phyloP scores from a whole-genome alignment of 495 filamentous ascomycete species.

The Talaromyces nanjingensis region DNA sequence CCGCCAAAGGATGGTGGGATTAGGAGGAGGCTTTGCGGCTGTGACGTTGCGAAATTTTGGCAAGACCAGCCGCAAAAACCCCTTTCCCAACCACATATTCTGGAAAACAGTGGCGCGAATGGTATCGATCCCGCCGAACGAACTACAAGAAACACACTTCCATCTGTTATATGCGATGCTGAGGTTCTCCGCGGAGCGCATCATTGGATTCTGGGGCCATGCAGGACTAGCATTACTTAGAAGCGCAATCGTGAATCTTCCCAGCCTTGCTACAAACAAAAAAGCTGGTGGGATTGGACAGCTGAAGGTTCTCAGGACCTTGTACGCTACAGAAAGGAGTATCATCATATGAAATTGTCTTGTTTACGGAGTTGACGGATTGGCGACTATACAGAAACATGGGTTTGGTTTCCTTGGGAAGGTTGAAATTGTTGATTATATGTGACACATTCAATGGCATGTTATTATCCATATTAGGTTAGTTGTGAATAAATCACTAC shows the following conservation, averaged over 20 bases:
- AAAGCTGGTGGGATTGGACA: slow-evolving; percentile 50
- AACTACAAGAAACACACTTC: slow-evolving; percentile 71
- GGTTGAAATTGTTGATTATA: neutral
- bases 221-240: slow-evolving; percentile 58
- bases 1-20: slow-evolving; percentile 72
- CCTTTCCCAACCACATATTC: slow-evolving; percentile 71
- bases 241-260: slow-evolving; percentile 61
- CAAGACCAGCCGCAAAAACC: slow-evolving; percentile 57
- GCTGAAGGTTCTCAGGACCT: slow-evolving; percentile 50
- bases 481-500: neutral
- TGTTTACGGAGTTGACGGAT: neutral
- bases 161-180: slow-evolving; percentile 73
- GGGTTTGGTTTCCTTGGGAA: neutral
- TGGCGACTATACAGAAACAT: neutral
- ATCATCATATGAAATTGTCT: slow-evolving; percentile 32
- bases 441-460: neutral
- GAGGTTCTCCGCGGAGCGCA: slow-evolving; percentile 58
- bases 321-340: slow-evolving; percentile 53
- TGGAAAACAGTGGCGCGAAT: slow-evolving; percentile 72
- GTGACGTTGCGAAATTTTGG: slow-evolving; percentile 75
- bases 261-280: slow-evolving; percentile 37
- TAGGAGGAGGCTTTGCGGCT: slow-evolving; percentile 77
- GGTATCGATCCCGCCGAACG: slow-evolving; percentile 56
- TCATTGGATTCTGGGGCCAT: slow-evolving; percentile 71
- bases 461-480: neutral